Percentiles rank a stretch among this genome's conserved stretches.
phyloP scores from a whole-genome alignment of 306 rosid genomes.

The Geum urbanum region DNA sequence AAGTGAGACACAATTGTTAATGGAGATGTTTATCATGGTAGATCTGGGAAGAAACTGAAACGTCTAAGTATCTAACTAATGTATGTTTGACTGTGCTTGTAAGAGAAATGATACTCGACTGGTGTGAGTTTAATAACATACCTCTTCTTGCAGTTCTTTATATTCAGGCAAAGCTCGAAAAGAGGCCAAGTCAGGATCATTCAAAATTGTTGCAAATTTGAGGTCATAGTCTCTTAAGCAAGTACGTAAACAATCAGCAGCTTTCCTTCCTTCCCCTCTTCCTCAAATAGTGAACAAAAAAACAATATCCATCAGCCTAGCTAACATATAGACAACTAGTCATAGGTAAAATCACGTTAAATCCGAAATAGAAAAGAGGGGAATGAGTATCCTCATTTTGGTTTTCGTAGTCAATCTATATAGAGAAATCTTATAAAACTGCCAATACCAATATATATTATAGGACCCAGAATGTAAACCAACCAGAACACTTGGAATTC shows the following conservation, averaged over 20 bases:
- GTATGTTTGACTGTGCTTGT: background rate
- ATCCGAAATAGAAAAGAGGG: no score
- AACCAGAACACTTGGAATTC: background rate
- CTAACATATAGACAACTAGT: background rate
- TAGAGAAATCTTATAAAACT: background rate
- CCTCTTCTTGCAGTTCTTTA: constrained; percentile 95
- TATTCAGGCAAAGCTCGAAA: constrained; percentile 92
- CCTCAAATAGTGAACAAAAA: constrained; percentile 40
- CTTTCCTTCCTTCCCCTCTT: constrained; percentile 97
- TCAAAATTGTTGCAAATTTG: constrained; percentile 88
- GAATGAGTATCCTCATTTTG: background rate
- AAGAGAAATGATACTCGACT: background rate
- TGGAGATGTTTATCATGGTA: constrained; percentile 12
- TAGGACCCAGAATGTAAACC: background rate
- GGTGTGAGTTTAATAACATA: constrained; percentile 26
- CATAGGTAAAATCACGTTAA: background rate
- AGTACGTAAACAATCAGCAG: constrained; percentile 80
- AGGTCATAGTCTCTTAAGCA: constrained; percentile 85
- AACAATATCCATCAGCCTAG: constrained; percentile 30
- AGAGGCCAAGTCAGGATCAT: constrained; percentile 97
- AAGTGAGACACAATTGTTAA: constrained; percentile 12
- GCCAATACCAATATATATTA: background rate
- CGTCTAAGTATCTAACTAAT: background rate
- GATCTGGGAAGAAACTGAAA: background rate
- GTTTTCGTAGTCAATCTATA: background rate